Conservation (phyloP, 2,329 filamentous ascomycete species). For the Meredithiella fracta region DNA sequence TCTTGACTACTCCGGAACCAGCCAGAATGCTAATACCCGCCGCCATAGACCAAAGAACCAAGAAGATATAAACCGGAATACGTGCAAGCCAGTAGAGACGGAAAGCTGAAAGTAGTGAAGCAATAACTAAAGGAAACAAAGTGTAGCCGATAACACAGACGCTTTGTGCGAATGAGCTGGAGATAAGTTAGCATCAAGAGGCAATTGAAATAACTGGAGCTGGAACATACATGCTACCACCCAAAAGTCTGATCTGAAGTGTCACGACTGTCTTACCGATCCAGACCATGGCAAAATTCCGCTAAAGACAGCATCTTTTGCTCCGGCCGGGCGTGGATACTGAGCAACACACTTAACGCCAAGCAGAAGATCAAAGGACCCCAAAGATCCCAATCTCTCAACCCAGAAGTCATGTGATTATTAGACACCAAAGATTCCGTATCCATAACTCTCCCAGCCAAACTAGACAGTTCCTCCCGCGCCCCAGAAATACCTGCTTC, state of each 20-base stretch:
- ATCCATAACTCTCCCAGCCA: constrained; percentile 47
- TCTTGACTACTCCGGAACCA: constrained; percentile 88
- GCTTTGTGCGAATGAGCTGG: constrained; percentile 90
- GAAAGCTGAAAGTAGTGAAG: constrained; percentile 72
- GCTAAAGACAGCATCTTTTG: constrained; percentile 86
- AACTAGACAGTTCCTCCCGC: constrained; percentile 42
- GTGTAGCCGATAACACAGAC: constrained; percentile 98
- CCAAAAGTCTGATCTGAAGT: constrained; percentile 90
- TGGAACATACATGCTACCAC: constrained; percentile 77
- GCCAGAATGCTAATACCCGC: constrained; percentile 92
- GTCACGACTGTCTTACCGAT: constrained; percentile 92
- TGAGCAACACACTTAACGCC: constrained; percentile 71
- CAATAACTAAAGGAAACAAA: constrained; percentile 88
- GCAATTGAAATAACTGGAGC: background rate
- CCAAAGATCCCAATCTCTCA: constrained; percentile 97
- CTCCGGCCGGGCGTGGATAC: constrained; percentile 58
- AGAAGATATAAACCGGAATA: constrained; percentile 76
- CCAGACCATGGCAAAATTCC: constrained; percentile 97
- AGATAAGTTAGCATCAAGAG: constrained; percentile 2
- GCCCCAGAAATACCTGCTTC: constrained; percentile 42
- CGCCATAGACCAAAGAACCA: constrained; percentile 84
- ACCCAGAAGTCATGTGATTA: constrained; percentile 68
- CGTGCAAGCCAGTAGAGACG: constrained; percentile 62
- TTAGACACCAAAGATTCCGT: constrained; percentile 41
- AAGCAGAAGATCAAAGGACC: constrained; percentile 90